Base-by-base conservation (phyloP, 2,329 filamentous ascomycete genomes). In the Pseudogymnoascus sp. region DNA sequence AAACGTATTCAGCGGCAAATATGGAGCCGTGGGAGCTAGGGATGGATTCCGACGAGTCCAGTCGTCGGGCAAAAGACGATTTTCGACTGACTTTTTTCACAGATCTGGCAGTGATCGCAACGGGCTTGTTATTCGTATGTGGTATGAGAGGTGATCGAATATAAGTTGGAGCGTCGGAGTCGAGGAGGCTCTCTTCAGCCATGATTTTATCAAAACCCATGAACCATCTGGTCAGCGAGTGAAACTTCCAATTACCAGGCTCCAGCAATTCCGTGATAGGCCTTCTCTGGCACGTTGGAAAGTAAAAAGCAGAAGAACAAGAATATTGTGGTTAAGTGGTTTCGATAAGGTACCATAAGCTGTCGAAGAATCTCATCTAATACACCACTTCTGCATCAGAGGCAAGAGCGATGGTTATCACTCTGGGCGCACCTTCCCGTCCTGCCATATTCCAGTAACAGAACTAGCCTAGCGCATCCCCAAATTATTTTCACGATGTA, bases 1-100 rank as follows among this genome's bases (percentile, higher is more conserved):
- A 76, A 23, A 75, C 65, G 62, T 69, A 74, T n/a, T 68, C 66
- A 31, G 75, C 75, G 63, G 77, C 74, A 65, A 70, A 76, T 28
- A 77, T 70, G 14, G 75, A 77, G 49, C 69, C 68, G 61, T 75
- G 74, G 2, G 72, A 67, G 64, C 75, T 77, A 2, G 74, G 72
- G 23, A 65, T 67, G 12, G 70, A 71, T 59, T 77, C 74, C 1
- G 75, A 76, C 2, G 76, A 77, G 63, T 77, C 74, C 2, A 62
- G 49, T 18, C 62, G 68, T 4, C 66, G 63, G 6, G 68, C 45
- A 62, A 72, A 71, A 14, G 71, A 72, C 21, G 49, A 61, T 69
- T 75, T 71, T 58, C 71, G 61, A 61, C 71, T 73, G 64, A 77
- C 60, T 35, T 68, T 63, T 61, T 69, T 70, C 2, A 28, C 5